phyloP scores from a whole-genome alignment of 1,139 yeast genomes.

The Protomyces lactucae-debilis region DNA sequence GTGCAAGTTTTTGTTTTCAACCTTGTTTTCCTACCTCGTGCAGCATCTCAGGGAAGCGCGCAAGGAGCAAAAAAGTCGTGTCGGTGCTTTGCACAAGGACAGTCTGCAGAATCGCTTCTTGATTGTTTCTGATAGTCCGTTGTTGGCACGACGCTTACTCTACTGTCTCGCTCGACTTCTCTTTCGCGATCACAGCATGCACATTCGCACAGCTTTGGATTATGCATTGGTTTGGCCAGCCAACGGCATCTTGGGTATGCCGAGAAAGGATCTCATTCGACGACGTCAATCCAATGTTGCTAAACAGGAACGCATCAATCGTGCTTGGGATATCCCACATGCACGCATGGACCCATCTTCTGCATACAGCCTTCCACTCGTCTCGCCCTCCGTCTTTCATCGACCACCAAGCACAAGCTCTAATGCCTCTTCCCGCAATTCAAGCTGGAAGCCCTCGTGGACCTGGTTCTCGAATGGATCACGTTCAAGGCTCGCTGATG shows the following conservation, averaged over 20 bases:
- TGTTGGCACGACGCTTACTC: slow-evolving; percentile 15
- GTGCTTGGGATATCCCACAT: slow-evolving; percentile 23
- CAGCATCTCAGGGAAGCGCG: neutral
- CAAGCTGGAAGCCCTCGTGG: slow-evolving; percentile 27
- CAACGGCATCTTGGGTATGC: slow-evolving; percentile 10
- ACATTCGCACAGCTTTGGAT: slow-evolving; percentile 6
- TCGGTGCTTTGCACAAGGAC: neutral
- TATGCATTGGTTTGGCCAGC: slow-evolving; percentile 25
- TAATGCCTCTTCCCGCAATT: slow-evolving; percentile 9
- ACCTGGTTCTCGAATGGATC: slow-evolving; percentile 24
- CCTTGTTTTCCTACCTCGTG: slow-evolving; percentile 5
- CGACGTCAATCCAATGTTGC: slow-evolving; percentile 12
- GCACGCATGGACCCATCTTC: slow-evolving; percentile 2
- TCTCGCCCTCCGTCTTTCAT: slow-evolving; percentile 19
- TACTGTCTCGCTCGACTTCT: slow-evolving; percentile 15
- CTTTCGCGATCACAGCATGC: slow-evolving; percentile 19
- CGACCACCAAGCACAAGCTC: slow-evolving; percentile 16
- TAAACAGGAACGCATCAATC: slow-evolving; percentile 1
- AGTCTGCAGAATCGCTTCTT: slow-evolving; percentile 5
- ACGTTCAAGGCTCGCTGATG: neutral
- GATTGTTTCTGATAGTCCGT: slow-evolving; percentile 11
- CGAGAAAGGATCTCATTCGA: slow-evolving; percentile 2
- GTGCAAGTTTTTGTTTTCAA: slow-evolving; percentile 12
- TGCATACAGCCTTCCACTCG: slow-evolving; percentile 1
- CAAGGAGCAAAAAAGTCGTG: neutral